Evolutionary conservation across 1,284 basidiomycete genomes (phyloP), one percentile per base, ranked within the genome.

Genomic region (Cystobasidium sp.): DNA sequence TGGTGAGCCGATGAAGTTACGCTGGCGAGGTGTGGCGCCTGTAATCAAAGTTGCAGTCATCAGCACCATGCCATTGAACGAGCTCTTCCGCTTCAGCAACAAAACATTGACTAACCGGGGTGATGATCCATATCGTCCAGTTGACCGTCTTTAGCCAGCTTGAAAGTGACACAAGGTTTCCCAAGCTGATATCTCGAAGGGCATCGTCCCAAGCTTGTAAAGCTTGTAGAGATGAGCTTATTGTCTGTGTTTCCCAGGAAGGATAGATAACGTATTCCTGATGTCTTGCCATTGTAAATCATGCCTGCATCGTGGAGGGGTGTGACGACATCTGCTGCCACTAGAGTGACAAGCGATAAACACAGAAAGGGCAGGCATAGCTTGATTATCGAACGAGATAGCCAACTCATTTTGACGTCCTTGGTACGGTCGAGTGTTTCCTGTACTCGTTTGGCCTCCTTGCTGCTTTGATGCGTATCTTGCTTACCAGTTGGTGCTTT

Each of bases 71-170:
- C 41, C 10, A 24, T 16, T 44, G 3, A 65, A 24, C 9, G 14
- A 10, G 47, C 9, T 65, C 24, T 44, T 1, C 1, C 9, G 3
- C 22, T 18, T 5, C 16, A 49, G 46, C 46, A 14, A 49, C 22
- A 39, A 20, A 22, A 4, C 46, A 22, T 49, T 37, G 12, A 22
- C 20, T 55, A 16, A 71, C 59, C 69, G 3, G 62, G 62, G 37
- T 73, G 70, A 66, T 66, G n/a, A 44, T 51, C 58, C 70, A 73
- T 73, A 59, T 73, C 70, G 53, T 73, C 70, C 24, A 73, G 16
- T 22, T 73, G 70, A 39, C 70, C 70, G 6, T 66, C 24, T 12
- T 66, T 44, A 47, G 70, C 70, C 39, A 73, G 62, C 52, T 73
- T 66, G 41, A 73, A 66, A 31, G 70, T 65, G 18, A 66, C 20